Conservation (phyloP, 139 green algal genomes). For the Protoeuglena noctilucae region DNA sequence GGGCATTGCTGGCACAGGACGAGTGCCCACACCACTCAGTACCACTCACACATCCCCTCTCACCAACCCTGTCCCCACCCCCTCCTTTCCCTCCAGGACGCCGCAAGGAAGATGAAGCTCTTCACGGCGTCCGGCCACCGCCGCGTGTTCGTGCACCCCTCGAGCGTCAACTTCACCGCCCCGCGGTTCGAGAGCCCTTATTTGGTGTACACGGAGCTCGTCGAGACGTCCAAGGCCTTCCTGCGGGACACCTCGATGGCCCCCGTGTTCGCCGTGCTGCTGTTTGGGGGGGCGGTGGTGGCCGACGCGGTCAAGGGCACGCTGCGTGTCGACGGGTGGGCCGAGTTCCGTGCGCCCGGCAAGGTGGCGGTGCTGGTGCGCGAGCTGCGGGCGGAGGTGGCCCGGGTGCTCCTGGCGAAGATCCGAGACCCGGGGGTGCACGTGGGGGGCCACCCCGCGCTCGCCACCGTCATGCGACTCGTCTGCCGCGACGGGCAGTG, state of each 20-base stretch:
- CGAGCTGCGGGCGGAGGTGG: conserved; percentile 45
- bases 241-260: background rate
- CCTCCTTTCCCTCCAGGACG: conserved; percentile 7
- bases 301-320: conserved; percentile 10
- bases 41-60: too few species aligned
- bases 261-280: background rate
- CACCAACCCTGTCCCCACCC: background rate
- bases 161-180: background rate
- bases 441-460: too few species aligned
- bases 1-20: too few species aligned
- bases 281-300: conserved; percentile 6
- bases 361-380: conserved; percentile 49
- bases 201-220: conserved; percentile 11
- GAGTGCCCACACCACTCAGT: too few species aligned
- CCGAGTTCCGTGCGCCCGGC: conserved; percentile 36
- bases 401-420: conserved; percentile 46
- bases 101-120: background rate
- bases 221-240: conserved; percentile 1
- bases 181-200: conserved; percentile 4
- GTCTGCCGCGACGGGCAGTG: too few species aligned
- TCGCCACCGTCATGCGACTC: too few species aligned
- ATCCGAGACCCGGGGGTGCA: conserved; percentile 42
- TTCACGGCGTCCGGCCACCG: background rate
- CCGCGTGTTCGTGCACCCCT: background rate
- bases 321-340: conserved; percentile 44